These are phyloP conservation scores for Lobosporangium transversale DNA, from an alignment of 192 early-diverging fungal species.

Conservation along the genomic window DNA sequence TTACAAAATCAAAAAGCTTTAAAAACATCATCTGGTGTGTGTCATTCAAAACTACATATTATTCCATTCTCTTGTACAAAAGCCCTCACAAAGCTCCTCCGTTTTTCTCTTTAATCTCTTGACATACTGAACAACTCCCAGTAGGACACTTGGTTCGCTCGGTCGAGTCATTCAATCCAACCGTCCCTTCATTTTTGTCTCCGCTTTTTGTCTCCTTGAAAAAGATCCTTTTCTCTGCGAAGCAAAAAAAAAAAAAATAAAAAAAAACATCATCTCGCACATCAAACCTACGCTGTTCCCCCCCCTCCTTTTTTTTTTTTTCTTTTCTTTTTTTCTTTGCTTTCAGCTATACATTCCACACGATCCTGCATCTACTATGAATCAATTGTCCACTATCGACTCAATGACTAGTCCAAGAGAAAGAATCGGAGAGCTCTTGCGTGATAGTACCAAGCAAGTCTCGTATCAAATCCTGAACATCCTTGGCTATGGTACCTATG, in stretches of 20 bases:
- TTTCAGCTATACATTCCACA: slow-evolving; percentile 8
- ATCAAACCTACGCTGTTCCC: no score
- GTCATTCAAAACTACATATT: no score
- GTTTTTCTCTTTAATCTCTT: not conserved
- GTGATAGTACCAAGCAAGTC: slow-evolving; percentile 26
- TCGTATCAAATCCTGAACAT: slow-evolving; percentile 60
- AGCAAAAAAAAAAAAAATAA: not conserved
- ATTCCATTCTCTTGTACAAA: slow-evolving; percentile 25
- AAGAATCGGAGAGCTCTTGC: slow-evolving; percentile 26
- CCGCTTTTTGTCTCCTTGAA: slow-evolving; percentile 19
- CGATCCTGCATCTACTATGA: slow-evolving; percentile 11
- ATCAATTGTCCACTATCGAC: slow-evolving; percentile 33
- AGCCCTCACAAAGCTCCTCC: not conserved
- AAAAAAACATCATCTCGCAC: not conserved
- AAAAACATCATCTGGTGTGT: not conserved
- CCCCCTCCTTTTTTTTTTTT: not conserved
- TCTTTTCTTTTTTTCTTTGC: not conserved
- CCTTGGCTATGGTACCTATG: slow-evolving; percentile 79
- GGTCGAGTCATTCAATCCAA: slow-evolving; percentile 25
- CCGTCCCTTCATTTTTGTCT: slow-evolving; percentile 5
- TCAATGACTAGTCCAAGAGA: slow-evolving; percentile 43
- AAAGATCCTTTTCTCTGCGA: not conserved
- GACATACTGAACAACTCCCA: slow-evolving; percentile 19
- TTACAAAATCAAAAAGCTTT: not conserved
- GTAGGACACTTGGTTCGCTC: slow-evolving; percentile 20